Evolutionary conservation across 1,139 yeast species (phyloP).

Genomic region (Torulaspora pretoriensis): DNA sequence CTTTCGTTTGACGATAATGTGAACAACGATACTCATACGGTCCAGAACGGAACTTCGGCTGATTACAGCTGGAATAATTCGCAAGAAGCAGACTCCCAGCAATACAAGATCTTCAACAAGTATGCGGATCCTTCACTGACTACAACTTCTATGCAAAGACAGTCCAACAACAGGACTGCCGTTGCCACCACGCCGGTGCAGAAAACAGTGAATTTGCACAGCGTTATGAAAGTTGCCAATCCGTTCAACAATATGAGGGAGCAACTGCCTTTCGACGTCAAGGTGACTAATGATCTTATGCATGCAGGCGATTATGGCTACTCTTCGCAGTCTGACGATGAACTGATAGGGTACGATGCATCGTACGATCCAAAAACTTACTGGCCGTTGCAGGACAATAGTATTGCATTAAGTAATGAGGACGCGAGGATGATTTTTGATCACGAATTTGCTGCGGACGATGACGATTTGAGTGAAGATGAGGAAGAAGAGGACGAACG

Average conservation of each 20-base stretch:
- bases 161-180: slow-evolving; percentile 4
- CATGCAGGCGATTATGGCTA: slow-evolving; percentile 14
- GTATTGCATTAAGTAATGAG: slow-evolving; percentile 29
- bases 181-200: slow-evolving; percentile 21
- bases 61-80: slow-evolving; percentile 6
- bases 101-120: slow-evolving; percentile 35
- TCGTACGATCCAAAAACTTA: slow-evolving; percentile 40
- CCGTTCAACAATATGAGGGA: slow-evolving; percentile 16
- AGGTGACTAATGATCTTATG: slow-evolving; percentile 13
- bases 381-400: slow-evolving; percentile 38
- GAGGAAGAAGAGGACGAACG: slow-evolving; percentile 40
- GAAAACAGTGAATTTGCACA: slow-evolving; percentile 28
- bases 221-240: slow-evolving; percentile 20
- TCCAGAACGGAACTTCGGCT: background rate
- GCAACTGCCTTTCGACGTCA: slow-evolving; percentile 13
- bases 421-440: slow-evolving; percentile 43
- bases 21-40: slow-evolving; percentile 3
- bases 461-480: slow-evolving; percentile 37
- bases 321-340: slow-evolving; percentile 16
- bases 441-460: slow-evolving; percentile 46
- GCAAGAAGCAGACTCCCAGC: slow-evolving; percentile 16
- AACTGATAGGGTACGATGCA: slow-evolving; percentile 18
- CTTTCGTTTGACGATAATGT: slow-evolving; percentile 11
- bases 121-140: slow-evolving; percentile 40
- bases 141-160: slow-evolving; percentile 24